Evolutionary conservation across 202 grass and related monocot species (phyloP).

Genomic region (Dendrocalamus latiflorus): DNA sequence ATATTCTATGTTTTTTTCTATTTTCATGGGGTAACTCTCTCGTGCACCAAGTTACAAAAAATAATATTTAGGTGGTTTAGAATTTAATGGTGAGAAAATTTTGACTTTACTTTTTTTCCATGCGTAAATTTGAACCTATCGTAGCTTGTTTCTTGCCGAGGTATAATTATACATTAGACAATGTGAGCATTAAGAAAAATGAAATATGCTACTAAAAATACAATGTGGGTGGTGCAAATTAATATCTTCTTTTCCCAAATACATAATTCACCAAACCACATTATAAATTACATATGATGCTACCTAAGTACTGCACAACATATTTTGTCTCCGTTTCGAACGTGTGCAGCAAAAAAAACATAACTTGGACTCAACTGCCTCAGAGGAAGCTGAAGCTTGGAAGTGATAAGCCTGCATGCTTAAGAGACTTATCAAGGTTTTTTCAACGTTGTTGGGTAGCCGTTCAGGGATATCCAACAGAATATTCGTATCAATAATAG

Average conservation of each 20-base stretch:
- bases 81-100: too few relatives aligned
- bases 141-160: too few relatives aligned
- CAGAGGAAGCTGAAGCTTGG: background rate
- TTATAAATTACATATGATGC: background rate
- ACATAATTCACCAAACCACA: too few relatives aligned
- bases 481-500: conserved; percentile 13
- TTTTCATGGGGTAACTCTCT: too few relatives aligned
- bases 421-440: background rate
- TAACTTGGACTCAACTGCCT: background rate
- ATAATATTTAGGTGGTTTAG: too few relatives aligned
- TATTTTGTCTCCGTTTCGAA: background rate
- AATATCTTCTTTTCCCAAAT: background rate
- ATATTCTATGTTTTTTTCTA: too few relatives aligned
- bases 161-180: background rate
- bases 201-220: background rate
- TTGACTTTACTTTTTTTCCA: too few relatives aligned
- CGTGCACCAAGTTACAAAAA: too few relatives aligned
- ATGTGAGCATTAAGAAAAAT: background rate
- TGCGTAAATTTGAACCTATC: too few relatives aligned
- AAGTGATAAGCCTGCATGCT: background rate
- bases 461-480: background rate
- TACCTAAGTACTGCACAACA: background rate
- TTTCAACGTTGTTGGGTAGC: background rate
- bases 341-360: background rate
- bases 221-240: background rate